Conservation (phyloP, 1,284 basidiomycete species). For the Sporisorium graminicola region DNA sequence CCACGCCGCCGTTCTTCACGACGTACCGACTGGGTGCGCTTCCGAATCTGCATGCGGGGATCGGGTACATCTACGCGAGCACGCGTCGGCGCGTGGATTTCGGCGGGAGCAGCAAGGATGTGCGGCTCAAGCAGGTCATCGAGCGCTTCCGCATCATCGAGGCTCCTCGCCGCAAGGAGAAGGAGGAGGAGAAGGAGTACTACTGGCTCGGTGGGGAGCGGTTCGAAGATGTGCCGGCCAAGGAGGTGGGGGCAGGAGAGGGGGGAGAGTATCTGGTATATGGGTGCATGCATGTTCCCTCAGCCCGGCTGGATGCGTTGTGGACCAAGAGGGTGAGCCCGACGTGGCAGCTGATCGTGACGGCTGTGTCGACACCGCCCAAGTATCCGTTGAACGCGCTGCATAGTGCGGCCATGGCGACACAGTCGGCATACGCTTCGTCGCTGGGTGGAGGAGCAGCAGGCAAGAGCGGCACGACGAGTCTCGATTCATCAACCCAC, state of each 20-base stretch:
- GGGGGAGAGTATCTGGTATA: slow-evolving; percentile 86
- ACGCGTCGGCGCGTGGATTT: slow-evolving; percentile 71
- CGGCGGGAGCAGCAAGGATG: slow-evolving; percentile 70
- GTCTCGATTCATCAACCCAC: slow-evolving; percentile 14
- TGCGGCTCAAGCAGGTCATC: slow-evolving; percentile 84
- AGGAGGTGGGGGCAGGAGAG: slow-evolving; percentile 6
- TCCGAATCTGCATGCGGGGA: slow-evolving; percentile 88
- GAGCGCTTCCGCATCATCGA: slow-evolving; percentile 80
- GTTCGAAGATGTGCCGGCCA: neutral
- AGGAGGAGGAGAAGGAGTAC: slow-evolving; percentile 74
- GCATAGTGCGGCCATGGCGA: slow-evolving; percentile 11
- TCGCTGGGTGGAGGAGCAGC: neutral
- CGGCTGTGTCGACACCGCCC: slow-evolving; percentile 66
- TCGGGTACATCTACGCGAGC: slow-evolving; percentile 88
- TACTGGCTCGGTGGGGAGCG: slow-evolving; percentile 34
- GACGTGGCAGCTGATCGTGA: slow-evolving; percentile 70
- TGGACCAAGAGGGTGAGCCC: slow-evolving; percentile 81
- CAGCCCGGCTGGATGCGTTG: slow-evolving; percentile 86
- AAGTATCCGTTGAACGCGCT: slow-evolving; percentile 53
- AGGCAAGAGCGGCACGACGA: slow-evolving; percentile 5
- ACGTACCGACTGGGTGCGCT: slow-evolving; percentile 91
- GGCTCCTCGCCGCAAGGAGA: slow-evolving; percentile 80
- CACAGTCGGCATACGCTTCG: slow-evolving; percentile 5
- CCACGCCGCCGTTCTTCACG: slow-evolving; percentile 85
- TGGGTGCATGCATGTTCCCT: slow-evolving; percentile 90